Percentiles rank a stretch among this genome's conserved stretches.
phyloP scores from a whole-genome alignment of 176 grass and related monocot genomes.

The Zoysia japonica region DNA sequence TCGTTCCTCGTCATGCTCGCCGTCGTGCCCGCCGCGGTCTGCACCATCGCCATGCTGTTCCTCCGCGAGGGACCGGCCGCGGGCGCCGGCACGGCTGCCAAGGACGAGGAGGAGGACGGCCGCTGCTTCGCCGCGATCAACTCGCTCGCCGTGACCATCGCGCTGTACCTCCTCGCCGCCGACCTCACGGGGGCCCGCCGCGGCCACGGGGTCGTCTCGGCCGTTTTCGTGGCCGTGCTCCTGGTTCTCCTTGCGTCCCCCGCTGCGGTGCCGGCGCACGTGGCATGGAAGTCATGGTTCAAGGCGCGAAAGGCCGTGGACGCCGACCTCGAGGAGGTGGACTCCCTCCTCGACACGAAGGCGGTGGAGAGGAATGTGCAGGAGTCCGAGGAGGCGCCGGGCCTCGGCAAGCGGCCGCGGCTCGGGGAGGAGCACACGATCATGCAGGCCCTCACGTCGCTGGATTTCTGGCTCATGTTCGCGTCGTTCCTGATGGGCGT shows the following conservation, averaged over 20 bases:
- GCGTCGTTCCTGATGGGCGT: conserved; percentile 80
- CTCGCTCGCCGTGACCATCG: not conserved
- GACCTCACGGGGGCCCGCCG: too few relatives aligned
- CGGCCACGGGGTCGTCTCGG: too few relatives aligned
- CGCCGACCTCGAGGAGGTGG: not conserved
- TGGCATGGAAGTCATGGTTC: too few relatives aligned
- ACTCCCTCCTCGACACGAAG: not conserved
- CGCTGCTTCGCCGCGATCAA: conserved; percentile 76
- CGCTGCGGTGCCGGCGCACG: too few relatives aligned
- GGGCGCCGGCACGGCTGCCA: not conserved
- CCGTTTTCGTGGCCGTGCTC: too few relatives aligned
- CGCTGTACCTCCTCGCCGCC: too few relatives aligned
- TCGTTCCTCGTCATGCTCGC: conserved; percentile 88
- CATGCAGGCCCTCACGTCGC: conserved; percentile 50
- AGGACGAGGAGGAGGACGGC: conserved; percentile 43
- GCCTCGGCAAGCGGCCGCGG: conserved; percentile 32
- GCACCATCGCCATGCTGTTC: conserved; percentile 80
- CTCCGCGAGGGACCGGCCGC: conserved; percentile 53
- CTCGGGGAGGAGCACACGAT: conserved; percentile 93
- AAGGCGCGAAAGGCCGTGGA: too few relatives aligned
- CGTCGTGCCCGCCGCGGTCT: conserved; percentile 68
- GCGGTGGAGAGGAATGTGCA: not conserved
- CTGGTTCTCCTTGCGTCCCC: too few relatives aligned
- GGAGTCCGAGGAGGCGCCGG: not conserved
- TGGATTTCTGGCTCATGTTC: conserved; percentile 90